A percentile compares a stretch with the other conserved stretches of the same genome.
phyloP scores from a whole-genome alignment of 352 stramenopile genomes.

The Pythium vanterpoolii region DNA sequence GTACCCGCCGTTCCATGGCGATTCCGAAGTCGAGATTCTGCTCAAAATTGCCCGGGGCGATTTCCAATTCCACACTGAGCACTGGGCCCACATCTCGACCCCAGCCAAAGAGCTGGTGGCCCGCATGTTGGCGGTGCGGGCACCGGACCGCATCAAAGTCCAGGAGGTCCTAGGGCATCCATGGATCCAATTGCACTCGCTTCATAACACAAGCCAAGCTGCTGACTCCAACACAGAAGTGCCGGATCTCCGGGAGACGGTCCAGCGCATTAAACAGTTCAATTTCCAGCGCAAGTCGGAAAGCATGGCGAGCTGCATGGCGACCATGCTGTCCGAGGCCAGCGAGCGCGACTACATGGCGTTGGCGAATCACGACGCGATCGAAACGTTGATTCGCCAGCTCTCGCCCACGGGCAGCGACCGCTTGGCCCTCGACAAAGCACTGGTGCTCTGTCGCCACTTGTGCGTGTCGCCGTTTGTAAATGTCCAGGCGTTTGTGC shows the following conservation, averaged over 20 bases:
- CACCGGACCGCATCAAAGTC: conserved; percentile 68
- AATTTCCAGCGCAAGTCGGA: conserved; percentile 79
- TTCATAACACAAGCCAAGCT: not conserved
- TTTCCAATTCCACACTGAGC: conserved; percentile 60
- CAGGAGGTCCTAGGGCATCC: conserved; percentile 58
- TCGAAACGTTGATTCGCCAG: conserved; percentile 68
- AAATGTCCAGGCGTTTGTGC: conserved; percentile 54
- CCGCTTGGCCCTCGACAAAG: conserved; percentile 42
- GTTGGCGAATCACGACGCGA: conserved; percentile 51
- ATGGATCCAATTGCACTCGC: conserved; percentile 43
- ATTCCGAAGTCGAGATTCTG: conserved; percentile 72
- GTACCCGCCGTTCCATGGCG: conserved; percentile 72
- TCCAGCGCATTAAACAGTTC: conserved; percentile 68
- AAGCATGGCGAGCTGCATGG: conserved; percentile 70
- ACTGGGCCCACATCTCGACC: conserved; percentile 59
- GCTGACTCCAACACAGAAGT: conserved; percentile 15
- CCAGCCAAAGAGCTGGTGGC: conserved; percentile 64
- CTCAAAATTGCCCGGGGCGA: conserved; percentile 74
- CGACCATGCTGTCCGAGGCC: conserved; percentile 45
- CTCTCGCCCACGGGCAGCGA: conserved; percentile 45
- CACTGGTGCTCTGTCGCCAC: conserved; percentile 48
- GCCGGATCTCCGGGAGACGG: conserved; percentile 31
- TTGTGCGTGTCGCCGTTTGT: conserved; percentile 65
- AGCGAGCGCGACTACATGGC: conserved; percentile 55
- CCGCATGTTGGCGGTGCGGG: conserved; percentile 70